These are phyloP conservation scores for Nigrograna mackinnonii DNA, from an alignment of 2,329 filamentous ascomycete species.

Conservation along the genomic window DNA sequence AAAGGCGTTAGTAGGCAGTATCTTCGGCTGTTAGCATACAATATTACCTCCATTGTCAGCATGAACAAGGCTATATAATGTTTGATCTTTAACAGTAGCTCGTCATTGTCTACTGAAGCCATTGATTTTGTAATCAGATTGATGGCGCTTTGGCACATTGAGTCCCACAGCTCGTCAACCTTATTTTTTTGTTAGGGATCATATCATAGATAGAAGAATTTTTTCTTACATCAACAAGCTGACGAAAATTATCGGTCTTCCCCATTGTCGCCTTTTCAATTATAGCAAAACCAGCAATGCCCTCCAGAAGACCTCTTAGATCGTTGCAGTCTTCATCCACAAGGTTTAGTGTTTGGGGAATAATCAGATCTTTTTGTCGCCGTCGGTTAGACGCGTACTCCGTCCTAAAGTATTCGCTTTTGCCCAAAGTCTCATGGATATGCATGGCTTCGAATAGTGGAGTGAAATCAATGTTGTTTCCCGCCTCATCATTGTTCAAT, in stretches of 20 bases:
- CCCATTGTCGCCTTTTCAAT: constrained; percentile 94
- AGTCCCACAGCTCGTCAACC: constrained; percentile 99
- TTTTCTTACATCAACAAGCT: constrained; percentile 76
- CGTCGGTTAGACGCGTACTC: constrained; percentile 92
- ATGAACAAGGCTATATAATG: constrained; percentile 92
- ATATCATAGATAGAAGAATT: no score
- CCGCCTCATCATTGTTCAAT: constrained; percentile 79
- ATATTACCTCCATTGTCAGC: constrained; percentile 88
- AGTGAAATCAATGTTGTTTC: constrained; percentile 91
- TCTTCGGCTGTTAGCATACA: not conserved
- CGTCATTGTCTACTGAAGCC: constrained; percentile 80
- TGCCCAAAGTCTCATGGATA: constrained; percentile 92
- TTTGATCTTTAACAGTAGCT: constrained; percentile 92
- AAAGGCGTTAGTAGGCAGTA: constrained; percentile 10
- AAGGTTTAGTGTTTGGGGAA: constrained; percentile 76
- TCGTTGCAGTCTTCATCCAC: constrained; percentile 81
- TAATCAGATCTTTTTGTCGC: constrained; percentile 86
- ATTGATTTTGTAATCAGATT: constrained; percentile 79
- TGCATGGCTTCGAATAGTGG: constrained; percentile 94
- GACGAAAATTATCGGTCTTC: constrained; percentile 77
- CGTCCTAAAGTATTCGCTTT: constrained; percentile 85
- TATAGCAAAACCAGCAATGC: constrained; percentile 94
- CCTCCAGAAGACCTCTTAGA: constrained; percentile 88
- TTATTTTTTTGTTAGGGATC: no score
- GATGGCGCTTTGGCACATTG: constrained; percentile 90